Conservation (phyloP, 192 early-diverging fungal species). For the Podila clonocystis region DNA sequence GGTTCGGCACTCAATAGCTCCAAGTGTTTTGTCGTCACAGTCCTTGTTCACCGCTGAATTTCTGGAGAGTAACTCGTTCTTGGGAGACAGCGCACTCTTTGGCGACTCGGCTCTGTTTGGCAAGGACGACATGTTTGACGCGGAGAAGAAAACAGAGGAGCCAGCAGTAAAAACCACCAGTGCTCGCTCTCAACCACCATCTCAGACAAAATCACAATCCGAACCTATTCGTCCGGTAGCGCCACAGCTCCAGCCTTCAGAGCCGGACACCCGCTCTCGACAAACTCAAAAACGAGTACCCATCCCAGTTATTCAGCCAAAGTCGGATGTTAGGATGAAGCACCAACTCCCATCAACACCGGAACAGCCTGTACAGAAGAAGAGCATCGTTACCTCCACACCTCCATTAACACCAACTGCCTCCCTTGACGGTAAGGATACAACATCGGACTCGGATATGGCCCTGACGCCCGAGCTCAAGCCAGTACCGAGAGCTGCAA, state of each 20-base stretch:
- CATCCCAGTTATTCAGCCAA: not conserved
- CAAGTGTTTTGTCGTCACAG: conserved; percentile 15
- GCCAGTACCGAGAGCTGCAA: conserved; percentile 7
- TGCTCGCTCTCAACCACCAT: not conserved
- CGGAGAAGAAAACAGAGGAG: not conserved
- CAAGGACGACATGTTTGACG: conserved; percentile 32
- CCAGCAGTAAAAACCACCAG: not conserved
- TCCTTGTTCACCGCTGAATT: conserved; percentile 41
- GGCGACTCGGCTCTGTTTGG: conserved; percentile 42
- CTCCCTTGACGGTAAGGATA: conserved; percentile 35
- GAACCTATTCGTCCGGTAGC: not conserved
- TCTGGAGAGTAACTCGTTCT: conserved; percentile 23
- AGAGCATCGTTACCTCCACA: conserved; percentile 14
- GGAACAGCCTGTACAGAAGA: conserved; percentile 1
- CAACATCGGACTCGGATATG: conserved; percentile 37
- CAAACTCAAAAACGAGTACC: not conserved
- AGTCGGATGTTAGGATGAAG: conserved; percentile 1
- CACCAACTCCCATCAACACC: conserved; percentile 10
- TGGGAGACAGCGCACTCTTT: conserved; percentile 36
- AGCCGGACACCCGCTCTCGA: not conserved
- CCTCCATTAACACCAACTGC: conserved; percentile 44
- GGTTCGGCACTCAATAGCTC: conserved; percentile 12
- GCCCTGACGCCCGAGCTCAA: conserved; percentile 23
- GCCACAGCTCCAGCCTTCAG: not conserved
- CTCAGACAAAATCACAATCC: not conserved